Percentiles rank a stretch among this genome's conserved stretches.
phyloP scores from a whole-genome alignment of 2,329 filamentous ascomycete species.

The Phyllachora maydis region DNA sequence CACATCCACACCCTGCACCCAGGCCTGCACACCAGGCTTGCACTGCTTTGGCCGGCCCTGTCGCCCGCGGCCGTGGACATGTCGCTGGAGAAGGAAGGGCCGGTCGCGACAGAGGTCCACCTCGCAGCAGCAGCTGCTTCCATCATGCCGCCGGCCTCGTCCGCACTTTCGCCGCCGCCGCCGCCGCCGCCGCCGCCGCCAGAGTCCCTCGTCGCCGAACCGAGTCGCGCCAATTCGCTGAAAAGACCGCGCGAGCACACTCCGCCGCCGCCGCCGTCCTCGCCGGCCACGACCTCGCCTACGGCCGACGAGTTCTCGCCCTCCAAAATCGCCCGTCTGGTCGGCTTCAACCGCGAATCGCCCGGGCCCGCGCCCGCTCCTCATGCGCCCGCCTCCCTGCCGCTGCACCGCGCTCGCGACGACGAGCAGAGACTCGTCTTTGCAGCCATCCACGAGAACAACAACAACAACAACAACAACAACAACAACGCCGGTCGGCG shows the following conservation, averaged over 20 bases:
- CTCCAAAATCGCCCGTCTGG: slow-evolving; percentile 30
- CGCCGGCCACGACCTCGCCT: slow-evolving; percentile 11
- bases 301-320: slow-evolving; percentile 24
- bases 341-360: slow-evolving; percentile 17
- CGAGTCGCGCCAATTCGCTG: slow-evolving; percentile 17
- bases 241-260: slow-evolving; percentile 27
- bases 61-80: too few species aligned
- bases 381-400: slow-evolving; percentile 30
- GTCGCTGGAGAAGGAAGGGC: too few species aligned
- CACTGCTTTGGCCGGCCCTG: too few species aligned
- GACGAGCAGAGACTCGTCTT: slow-evolving; percentile 19
- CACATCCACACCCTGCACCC: too few species aligned
- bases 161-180: too few species aligned
- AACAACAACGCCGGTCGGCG: slow-evolving; percentile 33
- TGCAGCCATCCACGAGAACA: too few species aligned
- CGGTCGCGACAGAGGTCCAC: slow-evolving; percentile 29
- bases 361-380: slow-evolving; percentile 24
- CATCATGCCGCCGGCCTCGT: too few species aligned
- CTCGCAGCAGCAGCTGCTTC: too few species aligned
- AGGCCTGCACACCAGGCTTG: too few species aligned
- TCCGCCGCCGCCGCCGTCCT: too few species aligned
- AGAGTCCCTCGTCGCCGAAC: slow-evolving; percentile 14
- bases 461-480: slow-evolving; percentile 18
- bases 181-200: slow-evolving; percentile 13
- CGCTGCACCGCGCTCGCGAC: slow-evolving; percentile 26